phyloP scores from a whole-genome alignment of 805 yeast genomes.

The Ogataea henricii region DNA sequence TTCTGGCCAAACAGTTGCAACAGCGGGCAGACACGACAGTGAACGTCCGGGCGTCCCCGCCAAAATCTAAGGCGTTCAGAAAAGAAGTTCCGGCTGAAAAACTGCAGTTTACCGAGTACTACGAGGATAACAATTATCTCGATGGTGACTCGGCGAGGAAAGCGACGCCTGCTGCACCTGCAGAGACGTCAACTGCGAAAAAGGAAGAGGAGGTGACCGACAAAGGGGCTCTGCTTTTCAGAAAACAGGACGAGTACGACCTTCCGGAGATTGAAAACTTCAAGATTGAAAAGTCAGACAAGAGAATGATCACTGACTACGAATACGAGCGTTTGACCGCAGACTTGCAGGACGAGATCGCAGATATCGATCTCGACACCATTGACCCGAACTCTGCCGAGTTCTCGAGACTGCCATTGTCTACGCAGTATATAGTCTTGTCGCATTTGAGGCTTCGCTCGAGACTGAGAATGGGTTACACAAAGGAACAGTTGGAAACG shows the following conservation, averaged over 20 bases:
- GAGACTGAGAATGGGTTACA: conserved; percentile 91
- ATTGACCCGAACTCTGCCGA: conserved; percentile 84
- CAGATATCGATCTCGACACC: conserved; percentile 65
- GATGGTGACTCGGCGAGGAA: conserved; percentile 17
- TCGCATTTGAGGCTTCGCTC: conserved; percentile 83
- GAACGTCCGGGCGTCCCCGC: neutral
- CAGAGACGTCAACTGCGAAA: too few relatives aligned
- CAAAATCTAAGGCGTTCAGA: conserved; percentile 11
- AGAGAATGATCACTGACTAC: conserved; percentile 70
- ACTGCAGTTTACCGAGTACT: conserved; percentile 36
- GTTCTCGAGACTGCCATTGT: conserved; percentile 73
- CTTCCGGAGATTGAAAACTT: conserved; percentile 66
- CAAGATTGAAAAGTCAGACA: conserved; percentile 56
- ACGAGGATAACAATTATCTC: conserved; percentile 37
- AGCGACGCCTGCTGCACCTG: too few relatives aligned
- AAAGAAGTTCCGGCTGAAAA: conserved; percentile 25
- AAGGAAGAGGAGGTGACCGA: conserved; percentile 12
- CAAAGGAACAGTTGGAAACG: conserved; percentile 81
- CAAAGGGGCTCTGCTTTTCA: conserved; percentile 38
- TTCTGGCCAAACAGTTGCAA: conserved; percentile 80
- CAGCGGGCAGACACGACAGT: conserved; percentile 42
- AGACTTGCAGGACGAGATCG: conserved; percentile 60
- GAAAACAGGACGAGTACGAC: conserved; percentile 79
- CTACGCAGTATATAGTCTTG: conserved; percentile 85
- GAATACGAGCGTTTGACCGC: conserved; percentile 65